These are phyloP conservation scores for Paraconiothyrium sp. DNA, from an alignment of 2,329 filamentous ascomycete genomes.

Conservation along the genomic window DNA sequence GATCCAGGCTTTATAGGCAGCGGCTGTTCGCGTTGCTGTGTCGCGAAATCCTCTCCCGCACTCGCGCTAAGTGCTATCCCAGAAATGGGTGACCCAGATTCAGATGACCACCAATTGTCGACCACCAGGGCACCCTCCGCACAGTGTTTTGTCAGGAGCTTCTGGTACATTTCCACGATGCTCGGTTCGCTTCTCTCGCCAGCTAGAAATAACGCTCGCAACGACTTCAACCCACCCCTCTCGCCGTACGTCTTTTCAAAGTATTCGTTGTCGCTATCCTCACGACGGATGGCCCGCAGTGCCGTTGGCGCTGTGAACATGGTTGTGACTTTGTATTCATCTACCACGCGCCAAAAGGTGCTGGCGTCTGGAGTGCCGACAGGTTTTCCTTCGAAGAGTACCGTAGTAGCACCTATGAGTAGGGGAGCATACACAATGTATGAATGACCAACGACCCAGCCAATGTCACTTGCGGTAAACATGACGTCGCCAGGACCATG, in stretches of 20 bases:
- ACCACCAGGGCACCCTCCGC: slow-evolving; percentile 70
- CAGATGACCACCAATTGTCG: slow-evolving; percentile 80
- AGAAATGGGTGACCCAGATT: slow-evolving; percentile 74
- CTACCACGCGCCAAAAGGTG: slow-evolving; percentile 86
- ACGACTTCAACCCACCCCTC: slow-evolving; percentile 73
- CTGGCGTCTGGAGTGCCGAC: slow-evolving; percentile 87
- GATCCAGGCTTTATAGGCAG: slow-evolving; percentile 80
- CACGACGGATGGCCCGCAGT: slow-evolving; percentile 84
- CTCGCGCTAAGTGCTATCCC: slow-evolving; percentile 71
- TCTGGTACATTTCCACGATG: slow-evolving; percentile 83
- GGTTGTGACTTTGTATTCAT: slow-evolving; percentile 84
- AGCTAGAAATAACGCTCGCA: slow-evolving; percentile 83
- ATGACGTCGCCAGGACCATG: slow-evolving; percentile 85
- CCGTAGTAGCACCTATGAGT: slow-evolving; percentile 82
- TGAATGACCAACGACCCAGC: slow-evolving; percentile 80
- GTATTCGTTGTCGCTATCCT: slow-evolving; percentile 77
- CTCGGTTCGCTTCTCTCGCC: slow-evolving; percentile 90
- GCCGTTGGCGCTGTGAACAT: slow-evolving; percentile 87
- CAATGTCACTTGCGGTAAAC: slow-evolving; percentile 85
- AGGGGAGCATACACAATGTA: slow-evolving; percentile 93
- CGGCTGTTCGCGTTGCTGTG: slow-evolving; percentile 55
- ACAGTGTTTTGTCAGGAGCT: slow-evolving; percentile 72
- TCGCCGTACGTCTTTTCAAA: slow-evolving; percentile 69
- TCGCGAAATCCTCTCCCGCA: slow-evolving; percentile 64
- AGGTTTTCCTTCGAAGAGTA: slow-evolving; percentile 94